phyloP scores from a whole-genome alignment of 169 alveolate species.

The Perkinsus chesapeaki region DNA sequence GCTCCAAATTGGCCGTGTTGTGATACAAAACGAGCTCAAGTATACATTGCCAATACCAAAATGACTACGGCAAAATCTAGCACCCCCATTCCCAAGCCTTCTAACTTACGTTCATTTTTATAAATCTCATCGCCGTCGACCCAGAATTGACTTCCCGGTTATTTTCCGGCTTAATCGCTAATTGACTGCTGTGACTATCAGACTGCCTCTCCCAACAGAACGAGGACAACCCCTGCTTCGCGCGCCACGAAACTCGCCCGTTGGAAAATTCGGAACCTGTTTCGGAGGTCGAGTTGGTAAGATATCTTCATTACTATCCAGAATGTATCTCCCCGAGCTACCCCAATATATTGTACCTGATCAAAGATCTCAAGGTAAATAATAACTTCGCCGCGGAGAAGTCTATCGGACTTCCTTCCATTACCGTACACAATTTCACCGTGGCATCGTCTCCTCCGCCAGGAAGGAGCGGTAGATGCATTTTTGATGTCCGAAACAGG shows the following conservation, averaged over 20 bases:
- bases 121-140: not conserved
- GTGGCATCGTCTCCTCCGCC: not conserved
- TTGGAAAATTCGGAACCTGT: not conserved
- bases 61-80: too few relatives aligned
- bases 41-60: too few relatives aligned
- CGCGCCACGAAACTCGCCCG: slow-evolving; percentile 3
- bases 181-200: not conserved
- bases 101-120: not conserved
- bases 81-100: too few relatives aligned
- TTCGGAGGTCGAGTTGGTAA: not conserved
- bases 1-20: too few relatives aligned
- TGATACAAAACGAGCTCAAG: too few relatives aligned
- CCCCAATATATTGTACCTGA: not conserved
- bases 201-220: not conserved
- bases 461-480: too few relatives aligned
- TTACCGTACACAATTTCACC: not conserved
- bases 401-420: too few relatives aligned
- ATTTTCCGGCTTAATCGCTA: not conserved
- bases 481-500: too few relatives aligned
- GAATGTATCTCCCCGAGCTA: not conserved
- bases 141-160: not conserved
- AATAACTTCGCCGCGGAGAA: not conserved
- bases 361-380: not conserved
- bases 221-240: not conserved
- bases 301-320: not conserved